Evolutionary conservation across 2,329 filamentous ascomycete genomes (phyloP), one percentile per base, ranked within the genome.

Genomic region (Alternaria rosae): DNA sequence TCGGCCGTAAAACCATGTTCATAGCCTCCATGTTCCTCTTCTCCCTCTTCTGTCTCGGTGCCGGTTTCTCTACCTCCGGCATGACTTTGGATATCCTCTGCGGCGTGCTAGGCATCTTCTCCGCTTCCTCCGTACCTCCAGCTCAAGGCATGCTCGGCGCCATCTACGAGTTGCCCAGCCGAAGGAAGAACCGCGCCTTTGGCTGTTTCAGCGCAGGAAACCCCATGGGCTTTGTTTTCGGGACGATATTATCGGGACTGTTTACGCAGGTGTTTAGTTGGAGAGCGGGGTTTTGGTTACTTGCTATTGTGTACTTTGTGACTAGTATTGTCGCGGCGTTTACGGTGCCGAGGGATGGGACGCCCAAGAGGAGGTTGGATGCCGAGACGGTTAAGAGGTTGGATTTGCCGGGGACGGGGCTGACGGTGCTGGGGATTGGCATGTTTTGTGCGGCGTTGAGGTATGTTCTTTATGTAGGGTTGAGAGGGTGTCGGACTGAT

Each of bases 371-470:
- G 67, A 83, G 65, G 25, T 73, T 82, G 58, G 83, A 77, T 41
- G 77, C 70, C 65, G 75, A 85, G 57, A 85, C 85, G 0, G 41
- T 89, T 42, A 86, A 84, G 72, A 83, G 80, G 41, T 87, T 91
- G 69, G 89, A 91, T 76, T 74, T 87, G 7, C 76, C 89, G 0
- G 89, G 89, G 0, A 88, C 87, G 0, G 70, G 84, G 1, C 76
- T 91, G 62, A 88, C 88, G 4, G 83, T 91, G 32, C 81, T 85
- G n/a, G 89, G 89, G 0, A 88, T 90, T 60, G 88, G 87, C 4
- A 83, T 89, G 81, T 87, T 91, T 70, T 88, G 87, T 13, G 87
- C 87, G 21, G 86, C 85, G 2, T 79, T 91, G 60, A 88, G 83
- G 82, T 86, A 73, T 75, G 83, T 81, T 44, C 12, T 6, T 0